phyloP scores from a whole-genome alignment of 164 flowering plant genomes.

The Dillenia turbinata region DNA sequence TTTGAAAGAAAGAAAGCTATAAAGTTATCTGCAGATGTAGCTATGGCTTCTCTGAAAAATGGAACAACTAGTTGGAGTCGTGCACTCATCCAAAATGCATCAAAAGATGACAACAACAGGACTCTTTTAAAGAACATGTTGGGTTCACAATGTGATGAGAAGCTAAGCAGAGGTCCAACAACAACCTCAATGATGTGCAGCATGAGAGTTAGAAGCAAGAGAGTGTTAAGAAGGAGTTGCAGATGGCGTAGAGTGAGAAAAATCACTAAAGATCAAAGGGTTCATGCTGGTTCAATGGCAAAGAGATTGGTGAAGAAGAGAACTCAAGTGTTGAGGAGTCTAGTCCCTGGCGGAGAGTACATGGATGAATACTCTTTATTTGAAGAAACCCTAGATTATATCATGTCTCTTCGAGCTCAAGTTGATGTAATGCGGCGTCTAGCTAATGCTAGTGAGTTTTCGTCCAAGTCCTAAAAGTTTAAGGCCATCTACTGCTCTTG shows the following conservation, averaged over 20 bases:
- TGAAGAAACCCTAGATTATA: constrained; percentile 75
- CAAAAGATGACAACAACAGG: constrained; percentile 20
- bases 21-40: constrained; percentile 68
- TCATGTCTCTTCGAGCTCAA: constrained; percentile 57
- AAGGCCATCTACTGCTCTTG: constrained; percentile 9
- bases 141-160: constrained; percentile 16
- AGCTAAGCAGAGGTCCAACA: constrained; percentile 4
- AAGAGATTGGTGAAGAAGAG: constrained; percentile 49
- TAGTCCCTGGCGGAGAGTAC: constrained; percentile 68
- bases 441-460: constrained; percentile 28
- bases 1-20: constrained; percentile 57
- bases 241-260: constrained; percentile 12
- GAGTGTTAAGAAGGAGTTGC: constrained; percentile 37
- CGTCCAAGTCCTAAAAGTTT: constrained; percentile 8
- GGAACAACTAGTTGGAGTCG: constrained; percentile 67
- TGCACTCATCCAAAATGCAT: constrained; percentile 42
- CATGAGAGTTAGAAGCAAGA: constrained; percentile 33
- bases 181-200: constrained; percentile 3
- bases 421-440: constrained; percentile 71
- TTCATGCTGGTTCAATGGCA: constrained; percentile 34
- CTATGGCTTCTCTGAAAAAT: constrained; percentile 62
- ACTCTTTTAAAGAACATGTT: constrained; percentile 24
- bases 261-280: neutral
- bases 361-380: constrained; percentile 49
- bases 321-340: constrained; percentile 44